Evolutionary conservation across 345 rosid species (phyloP).

Genomic region (Salix exigua): DNA sequence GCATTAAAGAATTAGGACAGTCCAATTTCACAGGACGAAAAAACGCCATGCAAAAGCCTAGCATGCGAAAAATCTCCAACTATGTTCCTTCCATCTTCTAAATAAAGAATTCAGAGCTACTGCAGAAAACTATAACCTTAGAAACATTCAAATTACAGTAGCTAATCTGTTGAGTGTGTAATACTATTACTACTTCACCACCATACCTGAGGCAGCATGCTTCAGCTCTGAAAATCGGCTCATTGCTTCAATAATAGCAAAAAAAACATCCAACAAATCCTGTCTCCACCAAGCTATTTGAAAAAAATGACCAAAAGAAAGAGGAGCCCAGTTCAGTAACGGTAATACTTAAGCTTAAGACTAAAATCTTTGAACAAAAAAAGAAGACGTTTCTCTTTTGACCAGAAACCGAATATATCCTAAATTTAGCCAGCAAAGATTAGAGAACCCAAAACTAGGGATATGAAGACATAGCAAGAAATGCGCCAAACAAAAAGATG

Average conservation of each 20-base stretch:
- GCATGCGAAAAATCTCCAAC: slow-evolving; percentile 3
- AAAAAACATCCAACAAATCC: slow-evolving; percentile 42
- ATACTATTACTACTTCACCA: too few relatives aligned
- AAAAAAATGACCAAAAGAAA: slow-evolving; percentile 2
- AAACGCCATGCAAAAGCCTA: background rate
- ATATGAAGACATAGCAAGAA: background rate
- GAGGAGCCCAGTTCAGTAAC: background rate
- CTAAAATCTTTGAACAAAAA: background rate
- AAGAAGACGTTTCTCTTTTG: background rate
- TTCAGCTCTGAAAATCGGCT: slow-evolving; percentile 47
- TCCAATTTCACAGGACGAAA: background rate
- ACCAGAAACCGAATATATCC: background rate
- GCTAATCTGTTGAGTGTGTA: background rate
- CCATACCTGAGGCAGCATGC: slow-evolving; percentile 54
- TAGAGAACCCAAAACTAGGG: too few relatives aligned
- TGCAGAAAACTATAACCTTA: background rate
- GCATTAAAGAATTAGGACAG: background rate
- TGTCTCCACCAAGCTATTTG: slow-evolving; percentile 10
- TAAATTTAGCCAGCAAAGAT: too few relatives aligned
- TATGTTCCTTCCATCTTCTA: background rate
- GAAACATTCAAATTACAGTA: background rate
- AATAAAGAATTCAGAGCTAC: background rate
- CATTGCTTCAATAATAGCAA: slow-evolving; percentile 48
- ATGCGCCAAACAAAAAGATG: background rate
- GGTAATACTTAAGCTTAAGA: background rate